Evolutionary conservation across 2,329 filamentous ascomycete genomes (phyloP).

Genomic region (Aphanocladium album): DNA sequence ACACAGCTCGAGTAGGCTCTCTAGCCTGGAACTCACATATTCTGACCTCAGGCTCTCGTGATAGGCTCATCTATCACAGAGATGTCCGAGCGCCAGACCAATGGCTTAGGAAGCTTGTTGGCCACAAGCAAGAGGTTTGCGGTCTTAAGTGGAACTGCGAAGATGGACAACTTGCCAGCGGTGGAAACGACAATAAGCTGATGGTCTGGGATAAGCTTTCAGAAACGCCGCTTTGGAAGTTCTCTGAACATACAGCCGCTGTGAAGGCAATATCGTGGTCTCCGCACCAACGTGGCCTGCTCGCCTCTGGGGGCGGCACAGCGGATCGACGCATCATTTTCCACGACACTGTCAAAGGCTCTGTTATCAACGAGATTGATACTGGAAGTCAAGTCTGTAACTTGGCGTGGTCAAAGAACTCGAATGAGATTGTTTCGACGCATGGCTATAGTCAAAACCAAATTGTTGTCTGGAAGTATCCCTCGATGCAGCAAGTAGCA

Average conservation of each 20-base stretch:
- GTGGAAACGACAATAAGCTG: conserved; percentile 97
- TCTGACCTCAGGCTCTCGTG: conserved; percentile 87
- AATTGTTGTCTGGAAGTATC: conserved; percentile 99
- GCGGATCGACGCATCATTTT: conserved; percentile 96
- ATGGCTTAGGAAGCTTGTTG: conserved; percentile 78
- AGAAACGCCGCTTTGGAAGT: conserved; percentile 89
- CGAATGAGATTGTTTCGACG: conserved; percentile 93
- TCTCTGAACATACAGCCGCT: conserved; percentile 88
- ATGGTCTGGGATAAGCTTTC: conserved; percentile 97
- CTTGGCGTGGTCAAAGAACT: conserved; percentile 93
- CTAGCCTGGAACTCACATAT: conserved; percentile 98
- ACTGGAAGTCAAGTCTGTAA: conserved; percentile 99
- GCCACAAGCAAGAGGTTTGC: conserved; percentile 97
- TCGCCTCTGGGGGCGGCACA: conserved; percentile 94
- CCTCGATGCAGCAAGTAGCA: conserved; percentile 94
- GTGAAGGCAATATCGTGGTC: conserved; percentile 99
- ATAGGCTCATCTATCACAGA: conserved; percentile 89
- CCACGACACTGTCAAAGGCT: conserved; percentile 87
- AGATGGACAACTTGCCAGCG: conserved; percentile 88
- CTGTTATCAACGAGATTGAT: conserved; percentile 79
- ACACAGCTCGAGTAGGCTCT: conserved; percentile 87
- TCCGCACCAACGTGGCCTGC: conserved; percentile 85
- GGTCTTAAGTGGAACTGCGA: conserved; percentile 96
- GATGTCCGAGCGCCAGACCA: conserved; percentile 92
- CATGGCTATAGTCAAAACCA: conserved; percentile 98